A percentile compares a stretch with the other conserved stretches of the same genome.
Conservation (phyloP, 78 protist genomes). For the Paratrimastix pyriformis region DNA sequence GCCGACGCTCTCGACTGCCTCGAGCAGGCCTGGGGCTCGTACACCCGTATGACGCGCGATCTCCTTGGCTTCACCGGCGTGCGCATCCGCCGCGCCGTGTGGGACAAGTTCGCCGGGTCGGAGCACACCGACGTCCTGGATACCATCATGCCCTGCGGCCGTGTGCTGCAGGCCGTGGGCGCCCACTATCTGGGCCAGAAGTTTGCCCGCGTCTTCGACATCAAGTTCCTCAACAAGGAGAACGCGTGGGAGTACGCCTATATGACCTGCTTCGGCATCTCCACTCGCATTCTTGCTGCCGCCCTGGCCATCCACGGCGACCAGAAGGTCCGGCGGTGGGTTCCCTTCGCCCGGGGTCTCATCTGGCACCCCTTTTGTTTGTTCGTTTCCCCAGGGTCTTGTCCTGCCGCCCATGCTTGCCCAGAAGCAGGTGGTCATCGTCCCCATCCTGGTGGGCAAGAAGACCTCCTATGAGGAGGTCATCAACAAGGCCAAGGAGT, state of each 20-base stretch:
- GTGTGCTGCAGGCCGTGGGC: slow-evolving; percentile 28
- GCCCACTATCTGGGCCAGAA: slow-evolving; percentile 46
- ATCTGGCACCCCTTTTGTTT: not conserved
- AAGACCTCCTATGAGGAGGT: not conserved
- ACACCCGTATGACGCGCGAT: slow-evolving; percentile 3
- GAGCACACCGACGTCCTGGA: slow-evolving; percentile 54
- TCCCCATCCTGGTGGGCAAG: slow-evolving; percentile 16
- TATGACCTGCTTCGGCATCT: slow-evolving; percentile 49
- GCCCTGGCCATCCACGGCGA: slow-evolving; percentile 35
- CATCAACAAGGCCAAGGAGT: not conserved
- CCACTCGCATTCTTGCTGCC: slow-evolving; percentile 37
- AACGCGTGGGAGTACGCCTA: not conserved
- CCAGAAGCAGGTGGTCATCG: slow-evolving; percentile 5
- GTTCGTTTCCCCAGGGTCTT: not conserved
- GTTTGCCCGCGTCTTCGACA: slow-evolving; percentile 35
- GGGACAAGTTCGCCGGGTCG: slow-evolving; percentile 44
- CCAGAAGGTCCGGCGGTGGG: slow-evolving; percentile 16
- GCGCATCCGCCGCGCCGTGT: slow-evolving; percentile 28
- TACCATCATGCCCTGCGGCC: slow-evolving; percentile 31
- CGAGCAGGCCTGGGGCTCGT: slow-evolving; percentile 21
- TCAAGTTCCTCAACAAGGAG: slow-evolving; percentile 22
- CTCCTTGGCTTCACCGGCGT: slow-evolving; percentile 28
- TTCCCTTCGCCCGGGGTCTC: not conserved
- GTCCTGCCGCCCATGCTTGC: not conserved
- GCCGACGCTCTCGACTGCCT: slow-evolving; percentile 26